Percentiles rank a stretch among this genome's conserved stretches.
phyloP scores from a whole-genome alignment of 2,329 filamentous ascomycete genomes.

The Salinomyces thailandicus region DNA sequence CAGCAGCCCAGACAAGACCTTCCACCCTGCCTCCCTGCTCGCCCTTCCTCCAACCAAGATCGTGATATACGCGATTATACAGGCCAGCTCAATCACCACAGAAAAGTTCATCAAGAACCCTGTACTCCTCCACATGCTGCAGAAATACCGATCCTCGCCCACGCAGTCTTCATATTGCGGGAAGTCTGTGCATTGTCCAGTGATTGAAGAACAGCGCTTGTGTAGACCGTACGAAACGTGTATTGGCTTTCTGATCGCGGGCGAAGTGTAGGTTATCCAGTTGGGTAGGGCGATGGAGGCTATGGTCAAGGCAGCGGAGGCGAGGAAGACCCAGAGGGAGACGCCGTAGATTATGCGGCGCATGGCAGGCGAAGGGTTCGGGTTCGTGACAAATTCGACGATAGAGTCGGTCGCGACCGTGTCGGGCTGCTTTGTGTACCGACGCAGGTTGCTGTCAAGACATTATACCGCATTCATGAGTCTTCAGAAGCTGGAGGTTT shows the following conservation, averaged over 20 bases:
- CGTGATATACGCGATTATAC: conserved; percentile 67
- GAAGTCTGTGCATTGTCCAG: conserved; percentile 54
- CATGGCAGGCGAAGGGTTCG: no score
- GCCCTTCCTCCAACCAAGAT: conserved; percentile 69
- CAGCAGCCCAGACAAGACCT: conserved; percentile 57
- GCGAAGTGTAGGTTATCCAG: conserved; percentile 52
- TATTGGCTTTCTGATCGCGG: conserved; percentile 36
- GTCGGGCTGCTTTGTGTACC: no score
- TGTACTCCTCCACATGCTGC: conserved; percentile 80
- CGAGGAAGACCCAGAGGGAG: conserved; percentile 38
- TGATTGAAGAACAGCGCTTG: conserved; percentile 63
- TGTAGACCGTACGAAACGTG: conserved; percentile 68
- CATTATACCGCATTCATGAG: no score
- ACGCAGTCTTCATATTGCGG: conserved; percentile 58
- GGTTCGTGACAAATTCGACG: no score
- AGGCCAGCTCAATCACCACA: conserved; percentile 69
- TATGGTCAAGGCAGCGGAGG: conserved; percentile 59
- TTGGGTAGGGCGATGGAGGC: conserved; percentile 57
- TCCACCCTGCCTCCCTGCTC: conserved; percentile 74
- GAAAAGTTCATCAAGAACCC: conserved; percentile 82
- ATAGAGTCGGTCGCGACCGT: no score
- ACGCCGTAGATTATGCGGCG: conserved; percentile 39
- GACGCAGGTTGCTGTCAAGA: no score
- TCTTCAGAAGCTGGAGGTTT: not conserved
- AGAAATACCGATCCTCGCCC: conserved; percentile 63